Evolutionary conservation across 257 asterid genomes (phyloP).

Genomic region (Nicotiana noctiflora): DNA sequence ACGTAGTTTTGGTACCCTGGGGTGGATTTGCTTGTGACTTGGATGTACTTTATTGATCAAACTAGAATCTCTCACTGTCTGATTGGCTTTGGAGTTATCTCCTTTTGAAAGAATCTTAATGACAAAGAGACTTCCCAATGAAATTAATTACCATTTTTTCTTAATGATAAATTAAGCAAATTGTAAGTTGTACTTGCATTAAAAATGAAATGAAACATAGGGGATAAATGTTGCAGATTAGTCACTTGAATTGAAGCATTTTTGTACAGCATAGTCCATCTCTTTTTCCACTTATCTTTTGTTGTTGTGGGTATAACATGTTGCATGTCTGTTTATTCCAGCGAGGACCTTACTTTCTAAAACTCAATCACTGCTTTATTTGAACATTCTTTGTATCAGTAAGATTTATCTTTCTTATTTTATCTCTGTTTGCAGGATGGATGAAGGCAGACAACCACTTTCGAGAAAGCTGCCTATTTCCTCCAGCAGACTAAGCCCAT

Average conservation of each 20-base stretch:
- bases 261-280: neutral
- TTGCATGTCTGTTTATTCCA: neutral
- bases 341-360: neutral
- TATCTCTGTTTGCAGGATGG: constrained; percentile 55
- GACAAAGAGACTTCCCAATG: neutral
- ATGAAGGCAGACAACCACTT: constrained; percentile 97
- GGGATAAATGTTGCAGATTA: neutral
- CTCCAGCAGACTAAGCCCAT: constrained; percentile 90
- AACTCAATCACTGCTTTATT: neutral
- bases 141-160: neutral
- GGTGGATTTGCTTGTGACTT: neutral
- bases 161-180: neutral
- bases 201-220: neutral
- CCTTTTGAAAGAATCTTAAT: neutral
- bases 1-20: neutral
- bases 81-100: neutral
- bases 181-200: neutral
- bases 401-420: neutral
- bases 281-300: neutral
- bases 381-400: neutral
- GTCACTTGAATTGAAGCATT: neutral
- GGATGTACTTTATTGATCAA: neutral
- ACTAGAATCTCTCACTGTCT: neutral
- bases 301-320: neutral
- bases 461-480: constrained; percentile 80